Conservation (phyloP, 2,329 filamentous ascomycete genomes). For the Gaeumannomyces sp. region DNA sequence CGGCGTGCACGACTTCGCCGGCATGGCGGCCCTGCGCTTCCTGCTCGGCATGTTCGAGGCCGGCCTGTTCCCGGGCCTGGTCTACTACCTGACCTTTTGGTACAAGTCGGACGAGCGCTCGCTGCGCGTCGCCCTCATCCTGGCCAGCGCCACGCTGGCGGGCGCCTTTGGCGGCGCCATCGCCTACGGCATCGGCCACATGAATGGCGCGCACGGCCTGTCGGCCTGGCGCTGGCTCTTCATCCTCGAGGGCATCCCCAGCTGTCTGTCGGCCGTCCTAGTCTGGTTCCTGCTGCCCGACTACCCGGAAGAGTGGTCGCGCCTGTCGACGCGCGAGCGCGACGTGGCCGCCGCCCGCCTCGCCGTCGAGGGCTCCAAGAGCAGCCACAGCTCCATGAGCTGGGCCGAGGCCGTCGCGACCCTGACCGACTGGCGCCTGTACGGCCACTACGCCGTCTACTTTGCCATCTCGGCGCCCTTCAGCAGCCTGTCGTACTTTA, state of each 20-base stretch:
- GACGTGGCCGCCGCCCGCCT: slow-evolving; percentile 42
- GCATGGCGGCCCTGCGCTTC: slow-evolving; percentile 61
- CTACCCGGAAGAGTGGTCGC: slow-evolving; percentile 58
- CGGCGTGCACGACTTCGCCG: slow-evolving; percentile 52
- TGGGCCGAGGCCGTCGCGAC: slow-evolving; percentile 65
- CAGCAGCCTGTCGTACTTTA: slow-evolving; percentile 54
- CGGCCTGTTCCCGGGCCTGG: slow-evolving; percentile 28
- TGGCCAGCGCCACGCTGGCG: slow-evolving; percentile 62
- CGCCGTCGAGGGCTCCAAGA: slow-evolving; percentile 43
- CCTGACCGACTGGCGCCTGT: slow-evolving; percentile 59
- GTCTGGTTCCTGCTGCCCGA: slow-evolving; percentile 60
- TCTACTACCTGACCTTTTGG: slow-evolving; percentile 65
- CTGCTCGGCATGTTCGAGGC: slow-evolving; percentile 65
- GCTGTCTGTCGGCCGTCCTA: slow-evolving; percentile 47
- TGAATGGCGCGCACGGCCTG: slow-evolving; percentile 57
- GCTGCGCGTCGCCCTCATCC: slow-evolving; percentile 64
- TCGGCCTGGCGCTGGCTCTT: slow-evolving; percentile 69
- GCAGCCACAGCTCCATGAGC: slow-evolving; percentile 55
- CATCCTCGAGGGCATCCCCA: slow-evolving; percentile 38
- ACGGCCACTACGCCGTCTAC: slow-evolving; percentile 56
- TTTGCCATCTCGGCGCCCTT: slow-evolving; percentile 48
- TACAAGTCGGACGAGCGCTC: slow-evolving; percentile 66
- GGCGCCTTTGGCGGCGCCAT: slow-evolving; percentile 69
- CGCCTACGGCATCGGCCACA: slow-evolving; percentile 65
- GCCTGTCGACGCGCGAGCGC: slow-evolving; percentile 54